Evolutionary conservation across 805 yeast species (phyloP).

Genomic region (Kregervanrija delftensis): DNA sequence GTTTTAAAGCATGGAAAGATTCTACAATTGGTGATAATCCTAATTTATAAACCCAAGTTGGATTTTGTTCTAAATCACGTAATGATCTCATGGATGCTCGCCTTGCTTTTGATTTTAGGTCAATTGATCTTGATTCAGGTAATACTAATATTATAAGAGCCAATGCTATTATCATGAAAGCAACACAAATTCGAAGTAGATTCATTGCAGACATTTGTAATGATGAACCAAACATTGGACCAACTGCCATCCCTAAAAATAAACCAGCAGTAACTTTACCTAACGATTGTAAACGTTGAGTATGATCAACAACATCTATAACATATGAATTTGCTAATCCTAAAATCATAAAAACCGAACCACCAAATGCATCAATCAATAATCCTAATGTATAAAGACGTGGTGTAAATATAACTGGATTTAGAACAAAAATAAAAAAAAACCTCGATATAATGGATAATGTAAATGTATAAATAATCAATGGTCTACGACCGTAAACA

Average conservation of each 20-base stretch:
- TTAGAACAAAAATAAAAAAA: conserved; percentile 12
- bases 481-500: conserved; percentile 51
- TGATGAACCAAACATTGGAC: conserved; percentile 41
- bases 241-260: conserved; percentile 54
- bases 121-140: conserved; percentile 58
- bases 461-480: conserved; percentile 30
- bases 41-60: conserved; percentile 5
- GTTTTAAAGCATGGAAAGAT: conserved; percentile 27
- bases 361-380: conserved; percentile 46
- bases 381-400: conserved; percentile 35
- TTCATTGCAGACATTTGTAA: conserved; percentile 21
- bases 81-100: conserved; percentile 12
- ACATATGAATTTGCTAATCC: conserved; percentile 63
- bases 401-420: conserved; percentile 27
- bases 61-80: neutral
- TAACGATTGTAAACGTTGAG: conserved; percentile 48
- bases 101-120: conserved; percentile 48
- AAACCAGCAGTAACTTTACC: conserved; percentile 55
- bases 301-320: conserved; percentile 64
- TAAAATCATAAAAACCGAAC: conserved; percentile 51
- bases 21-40: conserved; percentile 8
- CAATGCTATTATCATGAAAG: conserved; percentile 27
- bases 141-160: conserved; percentile 33
- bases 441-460: conserved; percentile 13
- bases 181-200: neutral